phyloP scores from a whole-genome alignment of 2,329 filamentous ascomycete genomes.

The Pseudogymnoascus sp. region DNA sequence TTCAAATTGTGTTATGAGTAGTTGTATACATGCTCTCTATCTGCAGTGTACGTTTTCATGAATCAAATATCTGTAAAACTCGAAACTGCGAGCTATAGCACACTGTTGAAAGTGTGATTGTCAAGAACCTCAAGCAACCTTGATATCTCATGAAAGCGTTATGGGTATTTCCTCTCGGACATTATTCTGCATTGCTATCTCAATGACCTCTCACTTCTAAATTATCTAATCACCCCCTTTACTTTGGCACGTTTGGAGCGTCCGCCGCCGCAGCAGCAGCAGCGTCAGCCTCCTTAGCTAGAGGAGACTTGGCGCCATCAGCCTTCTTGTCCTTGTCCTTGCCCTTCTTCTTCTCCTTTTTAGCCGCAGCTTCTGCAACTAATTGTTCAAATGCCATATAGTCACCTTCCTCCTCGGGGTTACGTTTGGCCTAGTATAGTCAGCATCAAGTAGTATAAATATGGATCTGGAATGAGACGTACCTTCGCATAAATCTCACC shows the following conservation, averaged over 20 bases:
- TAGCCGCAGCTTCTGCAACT: slow-evolving; percentile 90
- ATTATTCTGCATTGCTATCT: slow-evolving; percentile 7
- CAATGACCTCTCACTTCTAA: slow-evolving; percentile 5
- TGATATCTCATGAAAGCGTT: not conserved
- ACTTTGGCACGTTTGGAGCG: slow-evolving; percentile 33
- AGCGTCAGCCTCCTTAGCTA: slow-evolving; percentile 18
- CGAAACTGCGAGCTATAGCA: not conserved
- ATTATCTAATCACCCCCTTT: slow-evolving; percentile 13
- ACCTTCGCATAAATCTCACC: slow-evolving; percentile 88
- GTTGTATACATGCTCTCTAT: not conserved
- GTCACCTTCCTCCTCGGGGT: slow-evolving; percentile 93
- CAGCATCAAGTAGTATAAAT: not conserved
- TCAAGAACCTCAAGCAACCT: not conserved
- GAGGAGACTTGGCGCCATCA: slow-evolving; percentile 15
- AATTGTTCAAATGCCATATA: slow-evolving; percentile 98
- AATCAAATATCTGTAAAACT: not conserved
- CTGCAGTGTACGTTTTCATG: not conserved
- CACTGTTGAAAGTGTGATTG: not conserved
- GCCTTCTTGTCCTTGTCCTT: slow-evolving; percentile 32
- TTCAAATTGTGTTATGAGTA: not conserved
- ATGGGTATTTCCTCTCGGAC: not conserved
- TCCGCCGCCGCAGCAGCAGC: slow-evolving; percentile 28
- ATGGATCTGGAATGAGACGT: slow-evolving; percentile 26
- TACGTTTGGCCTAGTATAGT: slow-evolving; percentile 63
- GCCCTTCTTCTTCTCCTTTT: slow-evolving; percentile 73